Percentiles rank a stretch among this genome's conserved stretches.
Evolutionary conservation across 306 rosid species (phyloP).

Genomic region (Ammopiptanthus mongolicus): DNA sequence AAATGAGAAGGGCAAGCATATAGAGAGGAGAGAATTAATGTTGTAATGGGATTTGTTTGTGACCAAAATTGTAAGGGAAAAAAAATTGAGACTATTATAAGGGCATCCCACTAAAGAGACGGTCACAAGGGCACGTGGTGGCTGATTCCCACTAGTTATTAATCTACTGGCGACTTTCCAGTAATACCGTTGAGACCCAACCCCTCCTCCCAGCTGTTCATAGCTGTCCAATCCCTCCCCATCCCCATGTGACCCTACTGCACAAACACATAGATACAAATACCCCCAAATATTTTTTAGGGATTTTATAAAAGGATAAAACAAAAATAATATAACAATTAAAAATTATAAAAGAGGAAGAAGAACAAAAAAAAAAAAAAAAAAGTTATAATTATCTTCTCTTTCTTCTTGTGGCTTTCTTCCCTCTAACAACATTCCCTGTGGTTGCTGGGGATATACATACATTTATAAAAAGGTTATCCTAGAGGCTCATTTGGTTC

Average conservation of each 20-base stretch:
- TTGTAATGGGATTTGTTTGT: background rate
- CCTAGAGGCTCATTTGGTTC: slow-evolving; percentile 22
- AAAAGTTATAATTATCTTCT: slow-evolving; percentile 1
- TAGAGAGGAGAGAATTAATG: background rate
- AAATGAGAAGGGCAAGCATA: background rate
- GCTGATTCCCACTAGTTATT: slow-evolving; percentile 47
- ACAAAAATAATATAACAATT: background rate
- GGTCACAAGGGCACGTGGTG: slow-evolving; percentile 81
- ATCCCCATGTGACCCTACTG: slow-evolving; percentile 56
- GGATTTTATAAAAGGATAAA: slow-evolving; percentile 13
- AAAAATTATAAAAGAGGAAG: background rate
- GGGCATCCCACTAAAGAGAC: slow-evolving; percentile 30
- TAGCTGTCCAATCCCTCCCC: slow-evolving; percentile 66
- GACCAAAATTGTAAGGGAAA: background rate
- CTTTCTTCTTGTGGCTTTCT: slow-evolving; percentile 6
- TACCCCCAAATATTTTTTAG: slow-evolving; percentile 16
- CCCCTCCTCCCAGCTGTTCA: slow-evolving; percentile 70
- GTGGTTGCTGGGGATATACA: background rate
- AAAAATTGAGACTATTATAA: slow-evolving; percentile 19
- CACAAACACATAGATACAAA: slow-evolving; percentile 25
- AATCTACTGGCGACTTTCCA: slow-evolving; percentile 64
- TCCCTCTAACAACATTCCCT: slow-evolving; percentile 26
- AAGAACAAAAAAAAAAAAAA: background rate
- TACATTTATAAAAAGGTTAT: slow-evolving; percentile 16
- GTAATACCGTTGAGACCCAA: slow-evolving; percentile 79